Evolutionary conservation across 345 rosid species (phyloP), one percentile per base, ranked within the genome.

Genomic region (Hypericum androsaemum): DNA sequence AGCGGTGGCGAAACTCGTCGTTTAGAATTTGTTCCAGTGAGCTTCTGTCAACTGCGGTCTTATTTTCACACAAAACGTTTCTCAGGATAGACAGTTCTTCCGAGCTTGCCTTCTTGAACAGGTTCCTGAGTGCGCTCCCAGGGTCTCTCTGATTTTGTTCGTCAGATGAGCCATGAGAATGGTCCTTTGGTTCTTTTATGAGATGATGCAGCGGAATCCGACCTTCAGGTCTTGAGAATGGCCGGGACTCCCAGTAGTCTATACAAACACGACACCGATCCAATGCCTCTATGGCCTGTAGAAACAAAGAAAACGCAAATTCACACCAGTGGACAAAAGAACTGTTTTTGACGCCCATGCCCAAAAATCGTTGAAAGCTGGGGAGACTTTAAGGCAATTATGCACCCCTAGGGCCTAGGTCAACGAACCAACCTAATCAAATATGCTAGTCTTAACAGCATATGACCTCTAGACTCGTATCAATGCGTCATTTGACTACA

Each of bases 171-270:
- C 22, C 22, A 17, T 46, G 22, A 11, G 10, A 43, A 43, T 11
- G n/a, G 14, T 6, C 47, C 15, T 16, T 16, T 12, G 14, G 10
- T 46, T 10, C 10, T 46, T 46, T 17, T 13, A 10, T 6, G 15
- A 10, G 50, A 13, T 17, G 22, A 10, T 13, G 50, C 5, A 5
- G 28, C 10, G 28, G 50, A 7, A 46, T 46, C 50, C 22, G 50
- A 17, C 50, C 50, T 46, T 46, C 28, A 12, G 50, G 50, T 10
- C 50, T 7, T 10, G 50, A 46, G 22, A 38, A 12, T 6, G 38
- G 99, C 63, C 99, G 78, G n/a, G 84, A 81, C 42, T 82, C 89
- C 99, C 99, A 94, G 57, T 94, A 94, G 41, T 82, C 95, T 22
- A 64, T 73, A 71, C 99, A 94, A 55, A 88, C 83, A 62, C 99